A percentile compares a stretch with the other conserved stretches of the same genome.
These are phyloP conservation scores for Cladosporium sp. DNA, from an alignment of 2,329 filamentous ascomycete species.

Conservation along the genomic window DNA sequence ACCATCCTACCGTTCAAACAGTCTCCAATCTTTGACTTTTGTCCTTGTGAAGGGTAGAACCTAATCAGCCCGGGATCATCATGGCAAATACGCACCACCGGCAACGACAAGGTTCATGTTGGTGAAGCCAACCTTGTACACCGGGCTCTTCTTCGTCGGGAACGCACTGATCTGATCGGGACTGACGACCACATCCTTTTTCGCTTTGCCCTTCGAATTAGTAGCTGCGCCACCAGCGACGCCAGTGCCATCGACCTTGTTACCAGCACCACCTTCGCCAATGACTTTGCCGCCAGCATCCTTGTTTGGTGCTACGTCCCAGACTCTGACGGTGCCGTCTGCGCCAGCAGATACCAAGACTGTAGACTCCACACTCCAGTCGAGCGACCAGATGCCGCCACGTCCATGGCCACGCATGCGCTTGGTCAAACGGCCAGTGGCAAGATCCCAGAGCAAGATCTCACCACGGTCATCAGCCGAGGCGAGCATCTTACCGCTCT, in stretches of 20 bases:
- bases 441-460: conserved; percentile 91
- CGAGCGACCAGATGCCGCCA: conserved; percentile 87
- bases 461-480: conserved; percentile 84
- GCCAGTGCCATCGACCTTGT: conserved; percentile 46
- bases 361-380: conserved; percentile 88
- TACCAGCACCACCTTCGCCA: conserved; percentile 45
- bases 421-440: conserved; percentile 81
- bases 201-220: conserved; percentile 59
- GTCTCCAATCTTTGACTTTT: no score
- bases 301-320: conserved; percentile 70
- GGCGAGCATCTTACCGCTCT: conserved; percentile 84
- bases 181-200: conserved; percentile 84
- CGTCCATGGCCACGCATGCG: conserved; percentile 90
- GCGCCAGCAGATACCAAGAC: conserved; percentile 86
- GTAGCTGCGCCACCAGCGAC: conserved; percentile 28
- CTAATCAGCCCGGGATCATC: neutral
- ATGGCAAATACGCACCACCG: conserved; percentile 65
- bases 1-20: neutral
- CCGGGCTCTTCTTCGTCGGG: conserved; percentile 91
- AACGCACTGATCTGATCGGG: conserved; percentile 94
- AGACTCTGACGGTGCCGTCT: conserved; percentile 87
- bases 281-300: conserved; percentile 44
- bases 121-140: conserved; percentile 90
- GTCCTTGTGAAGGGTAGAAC: no score
- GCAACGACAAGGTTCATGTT: conserved; percentile 91